phyloP scores from a whole-genome alignment of 2,329 filamentous ascomycete genomes.

The Fonsecaea nubica region DNA sequence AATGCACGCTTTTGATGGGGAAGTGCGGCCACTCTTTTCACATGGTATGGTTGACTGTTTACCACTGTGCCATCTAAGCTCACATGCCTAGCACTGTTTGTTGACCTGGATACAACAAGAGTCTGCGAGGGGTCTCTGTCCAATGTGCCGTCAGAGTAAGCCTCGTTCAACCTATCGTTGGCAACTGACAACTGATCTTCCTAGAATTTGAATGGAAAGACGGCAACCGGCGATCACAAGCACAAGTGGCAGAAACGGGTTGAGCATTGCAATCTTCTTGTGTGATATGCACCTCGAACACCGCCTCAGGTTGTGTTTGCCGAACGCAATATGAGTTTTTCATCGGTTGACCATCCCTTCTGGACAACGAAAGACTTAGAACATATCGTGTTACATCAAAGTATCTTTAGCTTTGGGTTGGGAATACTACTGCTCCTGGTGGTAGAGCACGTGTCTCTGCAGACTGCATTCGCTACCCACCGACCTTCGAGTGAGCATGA shows the following conservation, averaged over 20 bases:
- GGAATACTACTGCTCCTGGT: background rate
- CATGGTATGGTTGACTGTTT: constrained; percentile 67
- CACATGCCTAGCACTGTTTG: constrained; percentile 80
- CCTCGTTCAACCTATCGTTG: background rate
- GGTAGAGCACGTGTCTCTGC: background rate
- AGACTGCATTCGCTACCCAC: background rate
- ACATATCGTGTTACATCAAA: background rate
- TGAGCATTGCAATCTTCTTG: background rate
- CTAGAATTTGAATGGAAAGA: constrained; percentile 63
- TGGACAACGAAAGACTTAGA: background rate
- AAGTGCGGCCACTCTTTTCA: constrained; percentile 98
- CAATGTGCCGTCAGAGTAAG: constrained; percentile 89
- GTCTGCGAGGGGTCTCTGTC: constrained; percentile 88
- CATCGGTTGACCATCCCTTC: background rate
- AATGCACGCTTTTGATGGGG: constrained; percentile 89
- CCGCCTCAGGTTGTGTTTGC: background rate
- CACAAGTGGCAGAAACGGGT: background rate
- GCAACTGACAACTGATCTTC: constrained; percentile 28
- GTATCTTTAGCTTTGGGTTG: background rate
- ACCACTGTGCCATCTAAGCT: background rate
- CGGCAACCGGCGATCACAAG: constrained; percentile 41
- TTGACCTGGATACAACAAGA: constrained; percentile 96
- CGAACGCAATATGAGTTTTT: background rate
- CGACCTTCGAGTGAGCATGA: background rate
- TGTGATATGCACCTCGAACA: background rate